These are phyloP conservation scores for Macrolepiota fuliginosa DNA, from an alignment of 768 basidiomycete genomes.

Conservation along the genomic window DNA sequence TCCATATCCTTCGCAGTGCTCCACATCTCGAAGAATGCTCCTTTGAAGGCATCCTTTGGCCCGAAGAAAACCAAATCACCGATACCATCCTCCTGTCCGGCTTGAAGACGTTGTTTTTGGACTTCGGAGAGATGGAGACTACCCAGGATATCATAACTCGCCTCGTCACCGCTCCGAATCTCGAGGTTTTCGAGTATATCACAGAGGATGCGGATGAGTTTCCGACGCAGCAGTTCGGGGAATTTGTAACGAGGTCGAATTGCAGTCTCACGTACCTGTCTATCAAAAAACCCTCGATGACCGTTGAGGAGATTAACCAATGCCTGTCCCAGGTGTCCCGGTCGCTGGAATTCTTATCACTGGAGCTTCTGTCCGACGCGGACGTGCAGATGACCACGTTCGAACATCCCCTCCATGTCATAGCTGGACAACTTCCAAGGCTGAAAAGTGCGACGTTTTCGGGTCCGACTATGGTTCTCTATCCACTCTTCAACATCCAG, in stretches of 20 bases:
- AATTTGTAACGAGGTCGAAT: neutral
- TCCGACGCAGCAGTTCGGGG: neutral
- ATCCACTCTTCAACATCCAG: neutral
- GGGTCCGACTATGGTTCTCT: neutral
- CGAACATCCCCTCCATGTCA: neutral
- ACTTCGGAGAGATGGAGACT: neutral
- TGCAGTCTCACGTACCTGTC: neutral
- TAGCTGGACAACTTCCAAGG: neutral
- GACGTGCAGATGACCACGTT: neutral
- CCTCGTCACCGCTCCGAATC: conserved; percentile 3
- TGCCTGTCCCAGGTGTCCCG: neutral
- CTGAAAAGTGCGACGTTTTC: neutral
- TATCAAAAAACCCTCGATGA: neutral
- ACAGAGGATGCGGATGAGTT: neutral
- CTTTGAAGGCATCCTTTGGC: neutral
- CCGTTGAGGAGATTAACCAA: neutral
- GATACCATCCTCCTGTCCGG: neutral
- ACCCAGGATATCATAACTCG: neutral
- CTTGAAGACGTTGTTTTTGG: neutral
- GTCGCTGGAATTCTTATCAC: neutral
- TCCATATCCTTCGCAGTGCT: conserved; percentile 1
- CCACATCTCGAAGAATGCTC: neutral
- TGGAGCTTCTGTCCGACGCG: neutral
- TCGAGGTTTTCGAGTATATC: conserved; percentile 1
- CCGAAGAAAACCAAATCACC: neutral